Evolutionary conservation across 139 green algal species (phyloP).

Genomic region (Chlamydomonas eustigma): DNA sequence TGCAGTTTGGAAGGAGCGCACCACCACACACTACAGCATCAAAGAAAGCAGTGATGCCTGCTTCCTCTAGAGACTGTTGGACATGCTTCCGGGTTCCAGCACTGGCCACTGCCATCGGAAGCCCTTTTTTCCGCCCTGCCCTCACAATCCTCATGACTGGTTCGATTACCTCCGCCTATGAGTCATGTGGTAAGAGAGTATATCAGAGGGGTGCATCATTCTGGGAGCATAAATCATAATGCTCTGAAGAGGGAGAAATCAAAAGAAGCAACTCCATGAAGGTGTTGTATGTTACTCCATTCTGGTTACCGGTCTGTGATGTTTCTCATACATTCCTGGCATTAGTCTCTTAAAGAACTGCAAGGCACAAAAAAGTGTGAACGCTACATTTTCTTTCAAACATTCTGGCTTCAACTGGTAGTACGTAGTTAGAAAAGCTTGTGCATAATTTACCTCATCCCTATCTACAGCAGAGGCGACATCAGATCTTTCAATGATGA

Average conservation of each 20-base stretch:
- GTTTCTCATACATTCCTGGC: background rate
- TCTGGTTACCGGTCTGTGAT: background rate
- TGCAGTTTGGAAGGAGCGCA: background rate
- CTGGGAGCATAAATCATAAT: background rate
- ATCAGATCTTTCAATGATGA: background rate
- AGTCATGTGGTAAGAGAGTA: background rate
- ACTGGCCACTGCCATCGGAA: conserved; percentile 38
- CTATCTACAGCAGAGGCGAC: background rate
- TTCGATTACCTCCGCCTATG: conserved; percentile 7
- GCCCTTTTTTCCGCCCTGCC: conserved; percentile 13
- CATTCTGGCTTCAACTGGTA: no score
- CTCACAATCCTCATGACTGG: conserved; percentile 18
- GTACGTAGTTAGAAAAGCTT: background rate
- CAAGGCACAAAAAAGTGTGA: background rate
- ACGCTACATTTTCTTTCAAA: background rate
- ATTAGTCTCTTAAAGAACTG: background rate
- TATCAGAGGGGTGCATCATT: background rate
- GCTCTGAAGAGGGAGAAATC: background rate
- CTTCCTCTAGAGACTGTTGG: background rate
- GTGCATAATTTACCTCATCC: background rate
- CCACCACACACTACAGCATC: background rate
- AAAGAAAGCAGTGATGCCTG: background rate
- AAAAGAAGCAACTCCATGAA: background rate
- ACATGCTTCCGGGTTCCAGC: conserved; percentile 34
- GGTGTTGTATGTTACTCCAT: no score